Base-by-base conservation (phyloP, 768 basidiomycete species). In the Agrocybe chaxingu region DNA sequence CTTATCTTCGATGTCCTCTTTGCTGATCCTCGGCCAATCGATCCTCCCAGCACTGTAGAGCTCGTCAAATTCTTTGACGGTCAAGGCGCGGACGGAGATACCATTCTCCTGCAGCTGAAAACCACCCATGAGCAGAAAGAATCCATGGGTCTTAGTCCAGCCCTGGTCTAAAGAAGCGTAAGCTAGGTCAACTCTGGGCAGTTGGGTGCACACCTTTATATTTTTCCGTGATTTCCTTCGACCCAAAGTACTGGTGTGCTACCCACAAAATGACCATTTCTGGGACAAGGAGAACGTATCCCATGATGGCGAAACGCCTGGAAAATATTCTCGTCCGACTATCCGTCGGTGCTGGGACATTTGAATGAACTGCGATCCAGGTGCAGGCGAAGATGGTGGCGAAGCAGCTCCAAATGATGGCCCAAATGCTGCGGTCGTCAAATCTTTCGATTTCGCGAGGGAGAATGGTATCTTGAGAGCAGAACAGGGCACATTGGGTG, bases 1-100 rank as follows among this genome's bases (percentile, higher is more conserved):
- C 41, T 42, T 52, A 46, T 66, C 63, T n/a, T 56, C 31, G 12
- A 69, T 67, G 16, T 62, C 59, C 13, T 56, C 46, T 19, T 58
- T 39, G 0, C 57, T 42, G 8, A 61, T 47, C 1, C 47, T 35
- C 1, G 54, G 55, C 4, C 46, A 56, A n/a, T 34, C 41, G 35
- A 45, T 47, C 16, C 13, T 29, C 37, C 24, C 37, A 9, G 35
- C 52, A 4, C 10, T 32, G 19, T 46, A 44, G 12, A 55, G 40
- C 5, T 44, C 16, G n/a, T 41, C 29, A 10, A 49, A 40, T 8
- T 45, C 38, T 11, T 51, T 47, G n/a, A 35, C 37, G 8, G 36
- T 19, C 31, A 54, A 30, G 31, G 34, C 39, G 30, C 13, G n/a
- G 7, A 36, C 3, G 2, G 16, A 8, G 3, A 41, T 30, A 16